Evolutionary conservation across 2,329 filamentous ascomycete species (phyloP).

Genomic region (Exophiala aquamarina): DNA sequence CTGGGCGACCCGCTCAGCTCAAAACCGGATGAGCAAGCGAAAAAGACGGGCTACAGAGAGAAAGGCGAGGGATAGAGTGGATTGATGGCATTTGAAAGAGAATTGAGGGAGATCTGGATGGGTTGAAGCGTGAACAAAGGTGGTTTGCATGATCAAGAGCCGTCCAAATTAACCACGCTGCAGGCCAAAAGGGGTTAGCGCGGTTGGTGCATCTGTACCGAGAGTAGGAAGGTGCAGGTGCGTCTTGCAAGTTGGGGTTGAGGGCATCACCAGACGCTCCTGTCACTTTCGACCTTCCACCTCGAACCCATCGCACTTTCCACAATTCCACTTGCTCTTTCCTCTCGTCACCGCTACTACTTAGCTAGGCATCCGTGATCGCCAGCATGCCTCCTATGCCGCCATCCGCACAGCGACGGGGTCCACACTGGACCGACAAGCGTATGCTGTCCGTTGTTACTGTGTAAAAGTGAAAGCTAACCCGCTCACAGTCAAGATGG

Average conservation of each 20-base stretch:
- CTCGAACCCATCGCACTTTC: too few relatives aligned
- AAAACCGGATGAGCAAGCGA: background rate
- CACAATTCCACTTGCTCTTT: background rate
- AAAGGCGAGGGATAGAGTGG: too few relatives aligned
- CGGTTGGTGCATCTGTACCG: background rate
- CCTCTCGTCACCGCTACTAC: too few relatives aligned
- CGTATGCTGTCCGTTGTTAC: slow-evolving; percentile 48
- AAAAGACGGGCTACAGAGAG: too few relatives aligned
- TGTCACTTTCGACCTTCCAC: too few relatives aligned
- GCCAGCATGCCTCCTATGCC: slow-evolving; percentile 33
- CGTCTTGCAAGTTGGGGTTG: slow-evolving; percentile 3
- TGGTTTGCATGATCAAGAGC: too few relatives aligned
- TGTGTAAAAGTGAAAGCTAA: slow-evolving; percentile 30
- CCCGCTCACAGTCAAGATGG: slow-evolving; percentile 79
- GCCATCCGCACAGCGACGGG: slow-evolving; percentile 37
- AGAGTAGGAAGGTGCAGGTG: background rate
- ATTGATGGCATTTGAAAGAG: too few relatives aligned
- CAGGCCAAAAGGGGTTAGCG: too few relatives aligned
- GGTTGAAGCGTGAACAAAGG: too few relatives aligned
- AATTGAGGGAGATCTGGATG: too few relatives aligned
- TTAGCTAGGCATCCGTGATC: background rate
- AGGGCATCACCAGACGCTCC: too few relatives aligned
- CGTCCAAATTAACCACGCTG: too few relatives aligned
- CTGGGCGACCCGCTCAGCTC: slow-evolving; percentile 12
- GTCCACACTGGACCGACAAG: slow-evolving; percentile 70